These are phyloP conservation scores for Colletotrichum caudatum DNA, from an alignment of 2,329 filamentous ascomycete genomes.

Conservation along the genomic window DNA sequence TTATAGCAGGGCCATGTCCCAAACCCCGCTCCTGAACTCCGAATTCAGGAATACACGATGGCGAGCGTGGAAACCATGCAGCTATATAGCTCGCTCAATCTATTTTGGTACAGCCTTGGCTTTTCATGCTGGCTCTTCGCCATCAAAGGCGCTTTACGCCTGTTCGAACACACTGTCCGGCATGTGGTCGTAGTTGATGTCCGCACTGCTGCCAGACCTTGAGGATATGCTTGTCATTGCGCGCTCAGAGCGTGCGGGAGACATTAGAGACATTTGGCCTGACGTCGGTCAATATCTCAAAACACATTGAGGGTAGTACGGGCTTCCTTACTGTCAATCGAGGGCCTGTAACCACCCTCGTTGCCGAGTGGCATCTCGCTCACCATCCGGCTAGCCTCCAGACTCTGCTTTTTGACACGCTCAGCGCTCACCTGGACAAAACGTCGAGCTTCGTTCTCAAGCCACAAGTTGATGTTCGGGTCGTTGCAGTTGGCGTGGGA, in stretches of 20 bases:
- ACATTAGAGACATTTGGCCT: conserved; percentile 39
- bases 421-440: conserved; percentile 56
- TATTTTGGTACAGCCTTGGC: neutral
- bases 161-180: conserved; percentile 51
- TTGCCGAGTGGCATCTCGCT: conserved; percentile 28
- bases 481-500: conserved; percentile 65
- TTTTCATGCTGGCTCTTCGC: neutral
- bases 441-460: conserved; percentile 63
- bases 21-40: conserved; percentile 22
- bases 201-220: conserved; percentile 42
- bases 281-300: conserved; percentile 3
- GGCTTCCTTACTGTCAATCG: conserved; percentile 38
- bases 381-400: conserved; percentile 21
- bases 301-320: conserved; percentile 1
- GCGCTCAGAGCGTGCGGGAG: conserved; percentile 29
- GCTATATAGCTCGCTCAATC: neutral
- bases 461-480: conserved; percentile 65
- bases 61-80: neutral
- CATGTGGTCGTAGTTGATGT: conserved; percentile 54
- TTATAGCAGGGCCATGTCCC: conserved; percentile 6
- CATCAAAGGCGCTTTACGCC: conserved; percentile 13
- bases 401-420: conserved; percentile 40
- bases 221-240: conserved; percentile 40
- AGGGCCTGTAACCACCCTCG: conserved; percentile 20
- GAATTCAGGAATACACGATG: conserved; percentile 5